These are phyloP conservation scores for Pyrrhoderma lamaoense DNA, from an alignment of 1,284 basidiomycete genomes.

Conservation along the genomic window DNA sequence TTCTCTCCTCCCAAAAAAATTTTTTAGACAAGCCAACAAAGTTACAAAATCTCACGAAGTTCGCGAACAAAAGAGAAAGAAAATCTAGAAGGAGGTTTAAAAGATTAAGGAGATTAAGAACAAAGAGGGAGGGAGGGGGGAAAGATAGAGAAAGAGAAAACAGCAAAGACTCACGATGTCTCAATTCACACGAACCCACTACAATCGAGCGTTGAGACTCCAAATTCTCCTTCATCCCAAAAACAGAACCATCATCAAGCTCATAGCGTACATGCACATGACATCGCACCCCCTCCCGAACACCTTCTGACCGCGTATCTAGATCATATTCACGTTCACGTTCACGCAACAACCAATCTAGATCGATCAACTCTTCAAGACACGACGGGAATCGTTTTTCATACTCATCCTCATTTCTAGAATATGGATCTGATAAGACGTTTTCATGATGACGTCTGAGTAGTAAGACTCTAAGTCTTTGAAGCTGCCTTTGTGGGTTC, in stretches of 20 bases:
- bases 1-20: no score
- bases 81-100: no score
- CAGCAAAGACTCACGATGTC: conserved; percentile 4
- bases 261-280: no score
- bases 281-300: neutral
- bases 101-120: no score
- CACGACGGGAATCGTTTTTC: neutral
- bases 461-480: neutral
- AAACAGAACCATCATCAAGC: no score
- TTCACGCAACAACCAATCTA: conserved; percentile 2
- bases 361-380: conserved; percentile 4
- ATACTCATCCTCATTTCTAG: neutral
- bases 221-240: neutral
- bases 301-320: neutral
- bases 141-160: neutral
- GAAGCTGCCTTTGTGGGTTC: neutral
- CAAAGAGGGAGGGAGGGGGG: neutral
- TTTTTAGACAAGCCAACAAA: no score
- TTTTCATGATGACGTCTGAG: neutral
- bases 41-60: no score
- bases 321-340: neutral
- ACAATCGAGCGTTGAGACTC: neutral
- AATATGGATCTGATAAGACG: neutral
- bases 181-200: neutral
- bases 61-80: neutral